Evolutionary conservation across 805 yeast species (phyloP).

Genomic region (Maudiozyma turicensis): DNA sequence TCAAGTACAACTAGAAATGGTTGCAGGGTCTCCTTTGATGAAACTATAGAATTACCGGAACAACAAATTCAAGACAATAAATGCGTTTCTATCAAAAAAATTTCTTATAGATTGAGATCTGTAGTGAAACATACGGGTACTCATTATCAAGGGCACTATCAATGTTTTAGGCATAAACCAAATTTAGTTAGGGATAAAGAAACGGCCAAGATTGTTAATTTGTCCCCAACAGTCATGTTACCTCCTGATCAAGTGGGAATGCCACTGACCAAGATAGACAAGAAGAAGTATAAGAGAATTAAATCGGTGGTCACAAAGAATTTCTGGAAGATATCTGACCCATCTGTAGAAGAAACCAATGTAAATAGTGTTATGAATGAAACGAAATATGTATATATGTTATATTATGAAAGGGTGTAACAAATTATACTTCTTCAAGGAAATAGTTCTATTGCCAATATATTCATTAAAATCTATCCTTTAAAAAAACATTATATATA

Average conservation of each 20-base stretch:
- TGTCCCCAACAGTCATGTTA: background rate
- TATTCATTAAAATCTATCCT: background rate
- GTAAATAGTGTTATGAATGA: slow-evolving; percentile 53
- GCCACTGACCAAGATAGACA: background rate
- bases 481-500: background rate
- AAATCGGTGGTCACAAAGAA: slow-evolving; percentile 50
- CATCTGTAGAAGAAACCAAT: slow-evolving; percentile 53
- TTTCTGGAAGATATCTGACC: slow-evolving; percentile 82
- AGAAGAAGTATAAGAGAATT: slow-evolving; percentile 39
- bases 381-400: slow-evolving; percentile 70
- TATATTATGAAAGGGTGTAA: slow-evolving; percentile 52
- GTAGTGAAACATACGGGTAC: slow-evolving; percentile 81
- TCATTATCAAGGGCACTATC: slow-evolving; percentile 84
- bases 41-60: slow-evolving; percentile 42
- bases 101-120: slow-evolving; percentile 54
- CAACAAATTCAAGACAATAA: slow-evolving; percentile 9
- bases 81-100: slow-evolving; percentile 16
- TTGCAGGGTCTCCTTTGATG: slow-evolving; percentile 61
- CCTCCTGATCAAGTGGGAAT: background rate
- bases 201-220: background rate
- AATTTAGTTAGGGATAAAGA: slow-evolving; percentile 26
- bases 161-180: slow-evolving; percentile 76
- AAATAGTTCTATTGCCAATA: background rate
- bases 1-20: slow-evolving; percentile 61
- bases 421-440: background rate